phyloP scores from a whole-genome alignment of 2,329 filamentous ascomycete genomes.

The Podosphaera fusca region DNA sequence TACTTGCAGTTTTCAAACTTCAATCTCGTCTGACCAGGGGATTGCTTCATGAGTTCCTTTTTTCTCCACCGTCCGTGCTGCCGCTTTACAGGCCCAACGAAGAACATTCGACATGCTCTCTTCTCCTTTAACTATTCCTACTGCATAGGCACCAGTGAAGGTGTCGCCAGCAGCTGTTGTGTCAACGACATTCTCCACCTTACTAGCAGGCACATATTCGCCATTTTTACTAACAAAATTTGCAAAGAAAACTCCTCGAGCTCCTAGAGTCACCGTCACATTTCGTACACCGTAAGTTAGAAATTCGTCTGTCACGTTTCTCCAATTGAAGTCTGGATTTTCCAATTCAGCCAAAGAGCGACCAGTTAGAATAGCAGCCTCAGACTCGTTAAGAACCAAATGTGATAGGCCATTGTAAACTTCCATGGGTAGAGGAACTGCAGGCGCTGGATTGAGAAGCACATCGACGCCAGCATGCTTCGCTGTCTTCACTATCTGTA shows the following conservation, averaged over 20 bases:
- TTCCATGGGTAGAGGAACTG: constrained; percentile 39
- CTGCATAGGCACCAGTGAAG: constrained; percentile 72
- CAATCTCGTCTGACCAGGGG: constrained; percentile 35
- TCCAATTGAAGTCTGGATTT: constrained; percentile 21
- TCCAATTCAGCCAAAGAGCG: constrained; percentile 20
- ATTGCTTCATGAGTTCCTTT: constrained; percentile 43
- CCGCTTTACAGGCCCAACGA: constrained; percentile 34
- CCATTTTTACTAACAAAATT: constrained; percentile 12
- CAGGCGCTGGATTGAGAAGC: constrained; percentile 70
- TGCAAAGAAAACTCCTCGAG: constrained; percentile 50
- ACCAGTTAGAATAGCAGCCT: constrained; percentile 51
- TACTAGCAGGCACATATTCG: constrained; percentile 34
- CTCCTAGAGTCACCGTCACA: constrained; percentile 66
- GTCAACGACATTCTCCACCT: constrained; percentile 55
- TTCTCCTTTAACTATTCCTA: constrained; percentile 32
- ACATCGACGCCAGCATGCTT: constrained; percentile 30
- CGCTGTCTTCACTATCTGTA: constrained; percentile 33
- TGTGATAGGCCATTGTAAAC: constrained; percentile 49
- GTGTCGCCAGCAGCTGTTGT: constrained; percentile 90
- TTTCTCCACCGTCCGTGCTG: constrained; percentile 41
- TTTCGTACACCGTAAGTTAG: constrained; percentile 46
- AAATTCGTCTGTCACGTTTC: constrained; percentile 29
- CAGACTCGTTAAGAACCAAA: constrained; percentile 75
- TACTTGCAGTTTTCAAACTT: not conserved
- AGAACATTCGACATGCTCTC: constrained; percentile 27